Percentiles rank a stretch among this genome's conserved stretches.
Conservation (phyloP, 495 filamentous ascomycete genomes). For the Aspergillus coremiiformis region DNA sequence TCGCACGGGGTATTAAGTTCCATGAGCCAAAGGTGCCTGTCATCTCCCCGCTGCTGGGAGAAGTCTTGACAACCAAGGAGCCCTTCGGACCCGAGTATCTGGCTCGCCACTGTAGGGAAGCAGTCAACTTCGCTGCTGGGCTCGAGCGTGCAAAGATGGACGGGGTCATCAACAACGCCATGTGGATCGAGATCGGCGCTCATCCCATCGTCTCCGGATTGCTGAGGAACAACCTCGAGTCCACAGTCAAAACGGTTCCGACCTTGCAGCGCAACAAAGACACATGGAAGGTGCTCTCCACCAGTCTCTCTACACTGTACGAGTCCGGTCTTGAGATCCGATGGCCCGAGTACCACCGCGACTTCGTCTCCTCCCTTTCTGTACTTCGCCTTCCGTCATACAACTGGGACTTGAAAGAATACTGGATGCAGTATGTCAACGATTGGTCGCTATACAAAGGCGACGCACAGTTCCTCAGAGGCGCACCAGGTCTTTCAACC, state of each 20-base stretch:
- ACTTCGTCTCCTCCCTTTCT: conserved; percentile 42
- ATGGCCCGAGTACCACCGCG: conserved; percentile 62
- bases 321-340: conserved; percentile 48
- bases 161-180: neutral
- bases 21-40: conserved; percentile 56
- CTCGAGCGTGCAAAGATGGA: conserved; percentile 27
- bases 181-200: conserved; percentile 31
- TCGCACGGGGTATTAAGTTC: conserved; percentile 51
- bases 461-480: neutral
- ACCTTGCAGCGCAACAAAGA: conserved; percentile 33
- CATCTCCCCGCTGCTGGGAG: conserved; percentile 60
- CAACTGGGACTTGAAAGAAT: conserved; percentile 30
- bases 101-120: conserved; percentile 56
- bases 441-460: conserved; percentile 29
- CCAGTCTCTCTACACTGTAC: conserved; percentile 47
- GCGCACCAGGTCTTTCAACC: neutral
- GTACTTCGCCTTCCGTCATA: conserved; percentile 60
- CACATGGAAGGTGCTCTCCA: conserved; percentile 48
- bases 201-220: conserved; percentile 25
- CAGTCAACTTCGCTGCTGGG: conserved; percentile 66
- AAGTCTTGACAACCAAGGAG: conserved; percentile 47
- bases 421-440: conserved; percentile 31
- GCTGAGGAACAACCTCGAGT: conserved; percentile 13
- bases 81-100: conserved; percentile 55
- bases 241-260: conserved; percentile 35